Base-by-base conservation (phyloP, 176 grass and related monocot genomes). In the Musa beccarii region DNA sequence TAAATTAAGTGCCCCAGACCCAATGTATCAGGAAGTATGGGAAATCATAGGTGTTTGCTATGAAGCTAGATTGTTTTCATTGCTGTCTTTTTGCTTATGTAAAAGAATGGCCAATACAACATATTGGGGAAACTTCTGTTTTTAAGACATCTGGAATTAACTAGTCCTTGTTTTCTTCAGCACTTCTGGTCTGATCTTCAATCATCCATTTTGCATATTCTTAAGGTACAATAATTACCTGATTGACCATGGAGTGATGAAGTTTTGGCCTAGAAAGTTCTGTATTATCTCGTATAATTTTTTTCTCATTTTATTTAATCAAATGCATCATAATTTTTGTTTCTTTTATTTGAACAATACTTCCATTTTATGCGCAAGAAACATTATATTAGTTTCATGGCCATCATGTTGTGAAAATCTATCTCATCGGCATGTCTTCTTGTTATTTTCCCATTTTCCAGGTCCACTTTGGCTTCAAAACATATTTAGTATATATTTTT, bases 371-470 rank as follows among this genome's bases (percentile, higher is more conserved):
- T 20, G 8, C 2, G 1, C 17, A 19, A 7, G 17, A 11, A 12
- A 14, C 13, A 66, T 29, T 26, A 28, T 26, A 66, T 23, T 66
- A 26, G 22, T 66, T 28, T 26, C 2, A 26, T 28, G 23, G 63
- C 22, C 14, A 0, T 26, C 9, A 66, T 26, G 0, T 26, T 65
- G 10, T n/a, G 15, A 20, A 61, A 61, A 61, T n/a, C n/a, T 61
- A 59, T 13, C 74, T 74, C 54, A 21, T 11, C 64, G 70, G 50
- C 7, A 43, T 43, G 34, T 43, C 34, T 43, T 43, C 34, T 43
- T 78, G 68, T 52, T 11, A 57, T 82, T 83, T 72, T 62, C 51
- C 34, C 26, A 49, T 22, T 53, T 49, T 24, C 28, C 57, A 52
- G 84, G 16, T 25, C 52, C 5, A 77, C 4, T 64, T 78, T 43